These are phyloP conservation scores for Lentinula lateritia DNA, from an alignment of 768 basidiomycete species.

Conservation along the genomic window DNA sequence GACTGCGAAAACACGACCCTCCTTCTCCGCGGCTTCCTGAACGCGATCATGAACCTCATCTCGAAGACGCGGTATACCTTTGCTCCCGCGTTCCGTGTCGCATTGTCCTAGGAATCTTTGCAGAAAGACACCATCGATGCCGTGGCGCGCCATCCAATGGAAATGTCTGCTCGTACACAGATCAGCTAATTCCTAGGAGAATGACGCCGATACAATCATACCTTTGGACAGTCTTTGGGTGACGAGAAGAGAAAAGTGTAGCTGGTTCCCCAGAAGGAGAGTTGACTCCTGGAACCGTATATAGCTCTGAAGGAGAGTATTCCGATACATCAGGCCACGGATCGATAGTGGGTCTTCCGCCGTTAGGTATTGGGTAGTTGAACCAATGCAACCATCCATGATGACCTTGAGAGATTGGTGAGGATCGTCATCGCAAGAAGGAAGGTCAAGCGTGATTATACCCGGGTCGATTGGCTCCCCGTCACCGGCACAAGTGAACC, in stretches of 20 bases:
- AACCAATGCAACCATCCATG: conserved; percentile 91
- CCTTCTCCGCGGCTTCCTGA: conserved; percentile 69
- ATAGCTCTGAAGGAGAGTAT: conserved; percentile 68
- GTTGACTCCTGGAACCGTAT: conserved; percentile 60
- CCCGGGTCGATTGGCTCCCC: conserved; percentile 63
- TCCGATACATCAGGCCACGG: conserved; percentile 76
- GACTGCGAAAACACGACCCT: conserved; percentile 78
- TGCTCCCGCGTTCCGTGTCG: conserved; percentile 47
- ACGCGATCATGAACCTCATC: conserved; percentile 75
- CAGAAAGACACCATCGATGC: conserved; percentile 76
- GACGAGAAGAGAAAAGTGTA: conserved; percentile 73
- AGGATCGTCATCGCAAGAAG: not conserved
- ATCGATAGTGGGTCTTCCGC: conserved; percentile 70
- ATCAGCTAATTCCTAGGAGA: conserved; percentile 1
- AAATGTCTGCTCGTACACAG: conserved; percentile 46
- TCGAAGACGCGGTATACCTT: conserved; percentile 56
- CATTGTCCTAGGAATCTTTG: conserved; percentile 73
- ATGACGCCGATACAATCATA: conserved; percentile 18
- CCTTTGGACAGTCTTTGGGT: conserved; percentile 67
- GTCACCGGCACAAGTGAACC: conserved; percentile 71
- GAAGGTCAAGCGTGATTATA: conserved; percentile 11
- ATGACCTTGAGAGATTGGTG: conserved; percentile 37
- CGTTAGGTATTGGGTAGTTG: conserved; percentile 56
- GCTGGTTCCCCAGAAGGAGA: conserved; percentile 52
- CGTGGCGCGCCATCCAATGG: conserved; percentile 79